These are phyloP conservation scores for Simmondsia chinensis DNA, from an alignment of 148 eudicot genomes.

Conservation along the genomic window DNA sequence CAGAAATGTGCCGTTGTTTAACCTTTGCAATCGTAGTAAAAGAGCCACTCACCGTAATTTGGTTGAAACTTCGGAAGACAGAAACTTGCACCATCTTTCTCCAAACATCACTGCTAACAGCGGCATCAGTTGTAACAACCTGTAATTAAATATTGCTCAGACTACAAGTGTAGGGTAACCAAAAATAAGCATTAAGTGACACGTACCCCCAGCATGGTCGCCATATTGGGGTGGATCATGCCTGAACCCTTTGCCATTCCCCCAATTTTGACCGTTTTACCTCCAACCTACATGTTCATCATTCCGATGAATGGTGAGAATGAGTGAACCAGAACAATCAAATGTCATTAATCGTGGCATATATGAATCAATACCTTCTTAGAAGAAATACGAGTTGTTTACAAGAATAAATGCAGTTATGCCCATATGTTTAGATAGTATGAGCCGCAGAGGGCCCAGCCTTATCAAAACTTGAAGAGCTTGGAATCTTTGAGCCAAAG, in stretches of 20 bases:
- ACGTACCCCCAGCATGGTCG: conserved; percentile 96
- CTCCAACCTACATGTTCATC: conserved; percentile 48
- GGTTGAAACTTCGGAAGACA: conserved; percentile 92
- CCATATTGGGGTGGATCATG: conserved; percentile 99
- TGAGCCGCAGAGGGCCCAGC: too few relatives aligned
- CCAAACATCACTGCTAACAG: conserved; percentile 74
- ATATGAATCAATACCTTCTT: too few relatives aligned
- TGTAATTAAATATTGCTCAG: conserved; percentile 18
- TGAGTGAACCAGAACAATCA: too few relatives aligned
- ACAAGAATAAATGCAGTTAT: too few relatives aligned
- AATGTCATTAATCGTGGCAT: too few relatives aligned
- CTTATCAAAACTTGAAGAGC: too few relatives aligned
- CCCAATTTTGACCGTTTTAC: conserved; percentile 56
- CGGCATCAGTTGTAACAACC: conserved; percentile 97
- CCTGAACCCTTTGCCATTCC: conserved; percentile 99
- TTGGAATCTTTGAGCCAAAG: too few relatives aligned
- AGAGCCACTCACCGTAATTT: conserved; percentile 88
- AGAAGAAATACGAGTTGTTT: too few relatives aligned
- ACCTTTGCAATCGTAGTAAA: too few relatives aligned
- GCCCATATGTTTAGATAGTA: too few relatives aligned
- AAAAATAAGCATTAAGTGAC: conserved; percentile 12
- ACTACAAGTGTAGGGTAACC: neutral
- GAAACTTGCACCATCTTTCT: conserved; percentile 86
- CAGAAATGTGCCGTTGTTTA: too few relatives aligned
- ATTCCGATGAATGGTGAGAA: neutral